Conservation (phyloP, 441 rosid species). For the Arabidopsis hybrid region DNA sequence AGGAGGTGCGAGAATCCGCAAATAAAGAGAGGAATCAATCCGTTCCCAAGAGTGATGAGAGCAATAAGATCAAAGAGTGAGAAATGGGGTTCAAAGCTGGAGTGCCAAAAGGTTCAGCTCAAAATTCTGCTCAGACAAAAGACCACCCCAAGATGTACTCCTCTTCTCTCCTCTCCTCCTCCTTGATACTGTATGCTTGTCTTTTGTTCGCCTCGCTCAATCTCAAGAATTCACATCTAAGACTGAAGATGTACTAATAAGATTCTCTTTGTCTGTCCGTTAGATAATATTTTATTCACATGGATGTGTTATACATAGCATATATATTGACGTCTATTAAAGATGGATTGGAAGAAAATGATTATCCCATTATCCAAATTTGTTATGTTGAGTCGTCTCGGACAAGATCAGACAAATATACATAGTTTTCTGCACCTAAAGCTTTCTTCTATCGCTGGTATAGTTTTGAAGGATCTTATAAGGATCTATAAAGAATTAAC, state of each 20-base stretch:
- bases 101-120: conserved; percentile 75
- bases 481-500: no score
- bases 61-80: conserved; percentile 70
- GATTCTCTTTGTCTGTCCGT: background rate
- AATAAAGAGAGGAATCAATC: conserved; percentile 79
- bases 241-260: background rate
- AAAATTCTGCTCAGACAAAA: conserved; percentile 58
- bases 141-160: conserved; percentile 32
- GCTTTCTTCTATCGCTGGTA: background rate
- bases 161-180: conserved; percentile 40
- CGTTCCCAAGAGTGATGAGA: conserved; percentile 74
- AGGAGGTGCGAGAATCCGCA: conserved; percentile 70
- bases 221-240: conserved; percentile 5
- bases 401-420: background rate
- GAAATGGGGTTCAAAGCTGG: conserved; percentile 82
- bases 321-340: background rate
- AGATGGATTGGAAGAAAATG: background rate
- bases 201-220: background rate
- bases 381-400: background rate
- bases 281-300: background rate
- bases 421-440: background rate
- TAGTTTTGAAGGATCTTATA: no score
- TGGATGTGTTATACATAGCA: background rate
- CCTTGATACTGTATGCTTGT: conserved; percentile 27
- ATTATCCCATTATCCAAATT: background rate